phyloP scores from a whole-genome alignment of 495 filamentous ascomycete genomes.

The Penicillium daleae region DNA sequence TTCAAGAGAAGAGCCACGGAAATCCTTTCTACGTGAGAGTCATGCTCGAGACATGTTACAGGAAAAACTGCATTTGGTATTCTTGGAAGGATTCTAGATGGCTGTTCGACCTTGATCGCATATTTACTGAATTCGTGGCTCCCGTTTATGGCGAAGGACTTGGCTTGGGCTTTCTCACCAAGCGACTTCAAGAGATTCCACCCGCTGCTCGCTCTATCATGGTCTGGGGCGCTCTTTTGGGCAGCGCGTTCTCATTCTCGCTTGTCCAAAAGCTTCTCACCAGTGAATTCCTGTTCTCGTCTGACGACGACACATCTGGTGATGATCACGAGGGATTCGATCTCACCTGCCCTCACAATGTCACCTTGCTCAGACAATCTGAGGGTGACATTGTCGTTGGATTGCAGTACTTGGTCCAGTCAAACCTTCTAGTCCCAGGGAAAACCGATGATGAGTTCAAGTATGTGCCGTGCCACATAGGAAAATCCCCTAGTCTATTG shows the following conservation, averaged over 20 bases:
- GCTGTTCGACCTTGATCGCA: constrained; percentile 81
- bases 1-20: constrained; percentile 79
- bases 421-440: constrained; percentile 73
- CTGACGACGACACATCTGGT: constrained; percentile 26
- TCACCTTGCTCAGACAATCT: constrained; percentile 37
- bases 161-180: constrained; percentile 76
- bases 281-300: constrained; percentile 65
- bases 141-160: constrained; percentile 77
- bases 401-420: constrained; percentile 75
- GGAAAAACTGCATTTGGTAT: constrained; percentile 86
- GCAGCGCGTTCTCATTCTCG: constrained; percentile 77
- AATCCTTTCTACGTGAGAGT: constrained; percentile 90
- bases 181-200: constrained; percentile 75
- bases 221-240: constrained; percentile 82
- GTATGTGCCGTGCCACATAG: constrained; percentile 30
- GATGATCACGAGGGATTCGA: constrained; percentile 37
- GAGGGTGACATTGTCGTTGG: constrained; percentile 67
- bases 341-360: constrained; percentile 39
- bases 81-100: constrained; percentile 77
- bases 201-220: constrained; percentile 72
- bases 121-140: constrained; percentile 80
- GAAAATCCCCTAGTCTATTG: background rate
- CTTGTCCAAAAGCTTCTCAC: constrained; percentile 77
- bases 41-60: constrained; percentile 86
- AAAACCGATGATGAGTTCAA: constrained; percentile 76